Evolutionary conservation across 2,329 filamentous ascomycete genomes (phyloP).

Genomic region (Talaromyces sp.): DNA sequence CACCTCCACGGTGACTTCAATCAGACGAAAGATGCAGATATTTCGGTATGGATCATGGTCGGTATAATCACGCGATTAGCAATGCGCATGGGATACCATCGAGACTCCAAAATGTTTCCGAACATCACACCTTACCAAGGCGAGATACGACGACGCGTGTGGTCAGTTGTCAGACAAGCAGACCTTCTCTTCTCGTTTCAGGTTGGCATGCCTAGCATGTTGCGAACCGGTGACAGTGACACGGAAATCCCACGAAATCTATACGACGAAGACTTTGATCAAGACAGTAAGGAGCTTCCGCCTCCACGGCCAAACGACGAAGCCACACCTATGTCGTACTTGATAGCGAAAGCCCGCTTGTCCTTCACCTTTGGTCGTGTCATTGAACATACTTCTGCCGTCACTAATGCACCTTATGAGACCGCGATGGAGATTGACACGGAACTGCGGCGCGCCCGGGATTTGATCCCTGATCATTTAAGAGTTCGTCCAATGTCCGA

Average conservation of each 20-base stretch:
- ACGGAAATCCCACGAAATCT: slow-evolving; percentile 59
- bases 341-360: slow-evolving; percentile 44
- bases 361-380: slow-evolving; percentile 41
- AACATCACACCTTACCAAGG: slow-evolving; percentile 58
- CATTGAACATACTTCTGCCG: slow-evolving; percentile 38
- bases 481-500: slow-evolving; percentile 71
- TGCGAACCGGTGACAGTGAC: slow-evolving; percentile 60
- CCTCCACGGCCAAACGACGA: slow-evolving; percentile 54
- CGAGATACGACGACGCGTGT: slow-evolving; percentile 52
- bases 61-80: slow-evolving; percentile 59
- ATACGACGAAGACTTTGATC: slow-evolving; percentile 61
- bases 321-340: slow-evolving; percentile 52
- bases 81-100: slow-evolving; percentile 63
- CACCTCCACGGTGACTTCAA: slow-evolving; percentile 60
- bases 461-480: slow-evolving; percentile 74
- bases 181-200: slow-evolving; percentile 65
- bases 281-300: slow-evolving; percentile 53
- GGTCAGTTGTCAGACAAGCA: slow-evolving; percentile 51
- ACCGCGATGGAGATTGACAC: slow-evolving; percentile 58
- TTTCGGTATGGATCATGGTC: slow-evolving; percentile 56
- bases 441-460: slow-evolving; percentile 52
- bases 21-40: slow-evolving; percentile 55
- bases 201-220: slow-evolving; percentile 63
- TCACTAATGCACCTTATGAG: slow-evolving; percentile 51
- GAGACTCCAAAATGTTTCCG: slow-evolving; percentile 57